Evolutionary conservation across 2,329 filamentous ascomycete genomes (phyloP), one percentile per base, ranked within the genome.

Genomic region (Helotiales sp.): DNA sequence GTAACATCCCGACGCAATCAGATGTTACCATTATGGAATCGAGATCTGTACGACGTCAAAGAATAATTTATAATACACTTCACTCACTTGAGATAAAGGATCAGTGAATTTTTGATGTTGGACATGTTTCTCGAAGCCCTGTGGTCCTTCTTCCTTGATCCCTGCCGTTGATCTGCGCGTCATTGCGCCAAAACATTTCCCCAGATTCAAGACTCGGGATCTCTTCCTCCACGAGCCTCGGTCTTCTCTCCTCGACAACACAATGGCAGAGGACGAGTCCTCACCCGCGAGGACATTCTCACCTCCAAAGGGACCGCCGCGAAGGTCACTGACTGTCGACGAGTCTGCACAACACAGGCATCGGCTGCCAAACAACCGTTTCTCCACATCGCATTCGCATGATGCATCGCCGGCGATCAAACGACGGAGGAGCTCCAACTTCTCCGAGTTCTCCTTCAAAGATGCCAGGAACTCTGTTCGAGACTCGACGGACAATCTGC

Each of bases 391-490:
- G 55, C 64, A 44, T 54, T 64, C 54, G 55, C 64, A 47, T 69
- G 71, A 61, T 27, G 57, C 55, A 17, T 27, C 54, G 5, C 44
- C 53, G 7, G 54, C 24, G n/a, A 48, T 46, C 10, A 50, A 50
- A 51, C 81, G 84, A 27, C 83, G 90, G 54, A 83, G 90, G 61
- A 90, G 88, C 75, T 95, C 91, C 33, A 86, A 85, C 48, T 83
- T 96, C 61, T 95, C 91, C 27, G 89, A 93, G 67, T 87, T 82
- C 67, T 89, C 89, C 62, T 69, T 91, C 13, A 84, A 80, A 56
- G 88, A 90, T 72, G 86, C 86, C 38, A 83, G 84, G 63, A 79
- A 80, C 59, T 83, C 82, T 2, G 76, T 88, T 44, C 81, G 81
- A 47, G 83, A 83, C 2, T 89, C 88, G 19, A 88, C 87, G 0